Conservation (phyloP, 805 yeast species). For the Cyberlindnera veronae region DNA sequence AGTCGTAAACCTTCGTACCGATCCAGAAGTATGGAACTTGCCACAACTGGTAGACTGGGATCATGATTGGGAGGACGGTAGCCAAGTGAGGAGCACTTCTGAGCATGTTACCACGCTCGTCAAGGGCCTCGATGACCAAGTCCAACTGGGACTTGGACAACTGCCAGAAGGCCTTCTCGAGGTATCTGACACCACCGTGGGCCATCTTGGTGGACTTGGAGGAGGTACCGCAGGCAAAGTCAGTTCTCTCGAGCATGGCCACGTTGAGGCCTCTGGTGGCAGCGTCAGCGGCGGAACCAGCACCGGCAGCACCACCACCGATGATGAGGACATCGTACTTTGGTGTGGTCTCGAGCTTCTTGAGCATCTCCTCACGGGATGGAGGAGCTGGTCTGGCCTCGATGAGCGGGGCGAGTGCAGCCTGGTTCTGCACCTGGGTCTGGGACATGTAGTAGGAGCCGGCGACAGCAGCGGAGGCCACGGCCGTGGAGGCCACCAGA, state of each 20-base stretch:
- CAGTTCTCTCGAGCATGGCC: conserved; percentile 80
- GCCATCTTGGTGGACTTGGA: conserved; percentile 95
- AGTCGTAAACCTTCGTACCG: conserved; percentile 88
- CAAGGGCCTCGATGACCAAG: conserved; percentile 83
- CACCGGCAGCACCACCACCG: conserved; percentile 97
- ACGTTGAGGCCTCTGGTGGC: conserved; percentile 87
- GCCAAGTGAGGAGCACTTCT: conserved; percentile 91
- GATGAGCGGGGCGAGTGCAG: conserved; percentile 33
- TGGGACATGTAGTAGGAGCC: conserved; percentile 15
- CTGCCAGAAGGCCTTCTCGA: conserved; percentile 93
- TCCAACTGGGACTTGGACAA: conserved; percentile 86
- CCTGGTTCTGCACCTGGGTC: conserved; percentile 19
- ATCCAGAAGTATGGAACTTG: conserved; percentile 90
- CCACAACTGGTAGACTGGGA: conserved; percentile 96
- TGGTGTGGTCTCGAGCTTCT: conserved; percentile 44
- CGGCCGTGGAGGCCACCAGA: conserved; percentile 25
- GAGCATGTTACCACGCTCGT: conserved; percentile 81
- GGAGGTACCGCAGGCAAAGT: conserved; percentile 90
- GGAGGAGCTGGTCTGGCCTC: conserved; percentile 51
- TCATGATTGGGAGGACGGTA: conserved; percentile 83
- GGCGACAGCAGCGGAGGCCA: conserved; percentile 19
- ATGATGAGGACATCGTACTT: conserved; percentile 79
- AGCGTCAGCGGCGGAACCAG: conserved; percentile 92
- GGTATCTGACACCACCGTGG: conserved; percentile 94
- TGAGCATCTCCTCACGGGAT: conserved; percentile 48